Conservation (phyloP, 495 filamentous ascomycete genomes). For the Penicillium longicatenatum region DNA sequence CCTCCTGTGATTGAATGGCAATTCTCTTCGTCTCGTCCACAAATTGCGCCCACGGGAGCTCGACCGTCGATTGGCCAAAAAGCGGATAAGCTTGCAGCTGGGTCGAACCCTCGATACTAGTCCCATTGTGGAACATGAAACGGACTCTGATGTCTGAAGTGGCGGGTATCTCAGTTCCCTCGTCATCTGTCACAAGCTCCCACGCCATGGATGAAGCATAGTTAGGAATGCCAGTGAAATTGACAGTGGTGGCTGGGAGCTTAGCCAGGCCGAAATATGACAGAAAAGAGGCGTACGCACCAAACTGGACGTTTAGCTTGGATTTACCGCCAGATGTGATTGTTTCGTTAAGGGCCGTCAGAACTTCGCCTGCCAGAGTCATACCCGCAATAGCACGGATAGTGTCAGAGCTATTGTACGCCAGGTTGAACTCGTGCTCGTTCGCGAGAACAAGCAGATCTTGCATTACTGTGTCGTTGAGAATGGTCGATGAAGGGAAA, state of each 20-base stretch:
- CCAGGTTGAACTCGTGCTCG: slow-evolving; percentile 42
- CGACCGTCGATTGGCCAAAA: slow-evolving; percentile 37
- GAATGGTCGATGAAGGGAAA: slow-evolving; percentile 16
- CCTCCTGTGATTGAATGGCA: slow-evolving; percentile 37
- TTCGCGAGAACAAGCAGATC: slow-evolving; percentile 41
- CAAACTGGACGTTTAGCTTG: slow-evolving; percentile 51
- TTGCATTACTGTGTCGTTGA: slow-evolving; percentile 24
- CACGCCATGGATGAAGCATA: slow-evolving; percentile 58
- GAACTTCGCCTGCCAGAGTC: slow-evolving; percentile 35
- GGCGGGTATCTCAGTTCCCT: slow-evolving; percentile 39
- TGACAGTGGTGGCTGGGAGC: slow-evolving; percentile 29
- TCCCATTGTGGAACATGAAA: slow-evolving; percentile 59
- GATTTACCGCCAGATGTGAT: slow-evolving; percentile 37
- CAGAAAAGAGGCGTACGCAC: slow-evolving; percentile 51
- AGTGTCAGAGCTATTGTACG: slow-evolving; percentile 38
- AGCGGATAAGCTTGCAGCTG: slow-evolving; percentile 42
- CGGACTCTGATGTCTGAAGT: slow-evolving; percentile 44
- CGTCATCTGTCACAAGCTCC: slow-evolving; percentile 53
- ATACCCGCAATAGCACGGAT: slow-evolving; percentile 26
- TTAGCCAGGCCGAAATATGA: slow-evolving; percentile 56
- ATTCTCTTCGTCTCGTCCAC: slow-evolving; percentile 39
- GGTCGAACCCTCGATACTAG: slow-evolving; percentile 28
- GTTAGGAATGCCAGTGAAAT: slow-evolving; percentile 52
- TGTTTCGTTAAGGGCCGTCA: slow-evolving; percentile 47
- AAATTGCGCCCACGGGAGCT: slow-evolving; percentile 49